Percentiles rank a stretch among this genome's conserved stretches.
Evolutionary conservation across 1,284 basidiomycete species (phyloP).

Genomic region (Ustilago loliicola): DNA sequence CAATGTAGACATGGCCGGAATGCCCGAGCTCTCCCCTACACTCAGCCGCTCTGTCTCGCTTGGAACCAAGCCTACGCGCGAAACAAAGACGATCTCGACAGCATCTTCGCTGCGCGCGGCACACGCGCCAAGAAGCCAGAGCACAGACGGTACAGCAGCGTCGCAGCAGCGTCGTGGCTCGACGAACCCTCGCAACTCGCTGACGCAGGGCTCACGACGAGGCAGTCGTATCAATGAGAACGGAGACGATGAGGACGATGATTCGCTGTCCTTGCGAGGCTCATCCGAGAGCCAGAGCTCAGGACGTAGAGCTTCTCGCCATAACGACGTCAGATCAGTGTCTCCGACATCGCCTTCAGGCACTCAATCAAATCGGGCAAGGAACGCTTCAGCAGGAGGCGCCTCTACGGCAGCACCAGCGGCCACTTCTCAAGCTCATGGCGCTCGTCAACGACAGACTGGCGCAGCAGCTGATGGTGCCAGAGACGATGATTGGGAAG

Average conservation of each 20-base stretch:
- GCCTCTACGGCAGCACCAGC: background rate
- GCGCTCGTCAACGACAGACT: background rate
- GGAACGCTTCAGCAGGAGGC: background rate
- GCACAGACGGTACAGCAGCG: slow-evolving; percentile 18
- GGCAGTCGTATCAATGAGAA: slow-evolving; percentile 19
- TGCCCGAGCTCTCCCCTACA: slow-evolving; percentile 42
- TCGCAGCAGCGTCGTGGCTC: slow-evolving; percentile 27
- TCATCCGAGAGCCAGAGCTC: slow-evolving; percentile 20
- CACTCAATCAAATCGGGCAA: background rate
- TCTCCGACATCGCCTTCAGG: slow-evolving; percentile 6
- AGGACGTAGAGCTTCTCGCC: slow-evolving; percentile 3
- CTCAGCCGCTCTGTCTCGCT: slow-evolving; percentile 31
- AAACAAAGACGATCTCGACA: slow-evolving; percentile 29
- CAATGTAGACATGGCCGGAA: slow-evolving; percentile 14
- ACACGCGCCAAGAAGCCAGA: slow-evolving; percentile 25
- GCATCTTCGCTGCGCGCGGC: slow-evolving; percentile 29
- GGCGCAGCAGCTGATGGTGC: background rate
- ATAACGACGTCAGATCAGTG: slow-evolving; percentile 1
- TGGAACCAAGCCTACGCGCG: slow-evolving; percentile 28
- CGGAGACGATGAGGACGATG: slow-evolving; percentile 16
- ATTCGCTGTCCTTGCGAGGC: slow-evolving; percentile 12
- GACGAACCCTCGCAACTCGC: slow-evolving; percentile 17
- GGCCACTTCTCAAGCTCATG: background rate
- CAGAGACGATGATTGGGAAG: slow-evolving; percentile 45
- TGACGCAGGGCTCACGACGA: slow-evolving; percentile 2